phyloP scores from a whole-genome alignment of 441 rosid species.

The Theobroma grandiflorum region DNA sequence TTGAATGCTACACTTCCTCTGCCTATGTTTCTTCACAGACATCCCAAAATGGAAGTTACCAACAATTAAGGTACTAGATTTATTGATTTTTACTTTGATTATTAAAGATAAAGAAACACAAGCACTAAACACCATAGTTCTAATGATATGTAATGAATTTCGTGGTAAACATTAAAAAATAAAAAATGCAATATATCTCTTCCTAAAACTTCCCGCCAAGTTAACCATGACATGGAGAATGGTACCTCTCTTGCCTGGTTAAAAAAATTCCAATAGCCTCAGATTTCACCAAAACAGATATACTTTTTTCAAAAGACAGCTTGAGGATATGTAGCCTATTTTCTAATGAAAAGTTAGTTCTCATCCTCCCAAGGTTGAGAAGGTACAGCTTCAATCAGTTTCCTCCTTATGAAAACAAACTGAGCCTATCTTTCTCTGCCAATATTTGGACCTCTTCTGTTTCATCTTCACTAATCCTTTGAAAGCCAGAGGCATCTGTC shows the following conservation, averaged over 20 bases:
- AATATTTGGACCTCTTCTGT: neutral
- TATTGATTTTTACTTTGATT: neutral
- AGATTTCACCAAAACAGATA: neutral
- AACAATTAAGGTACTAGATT: neutral
- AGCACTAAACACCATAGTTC: neutral
- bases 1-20: neutral
- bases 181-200: neutral
- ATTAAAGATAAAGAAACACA: neutral
- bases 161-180: neutral
- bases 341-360: neutral
- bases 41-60: neutral
- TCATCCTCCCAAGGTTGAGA: conserved; percentile 5
- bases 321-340: neutral
- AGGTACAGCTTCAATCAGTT: neutral
- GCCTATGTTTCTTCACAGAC: neutral
- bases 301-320: neutral
- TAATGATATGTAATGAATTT: neutral
- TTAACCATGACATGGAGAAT: neutral
- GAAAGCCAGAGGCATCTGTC: conserved; percentile 9
- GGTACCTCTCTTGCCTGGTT: neutral
- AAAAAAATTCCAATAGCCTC: neutral
- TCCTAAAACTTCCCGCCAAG: neutral
- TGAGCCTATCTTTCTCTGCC: neutral
- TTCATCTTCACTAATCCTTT: neutral
- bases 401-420: neutral